Conservation (phyloP, 768 basidiomycete genomes). For the Trichaptum fuscoviolaceum region DNA sequence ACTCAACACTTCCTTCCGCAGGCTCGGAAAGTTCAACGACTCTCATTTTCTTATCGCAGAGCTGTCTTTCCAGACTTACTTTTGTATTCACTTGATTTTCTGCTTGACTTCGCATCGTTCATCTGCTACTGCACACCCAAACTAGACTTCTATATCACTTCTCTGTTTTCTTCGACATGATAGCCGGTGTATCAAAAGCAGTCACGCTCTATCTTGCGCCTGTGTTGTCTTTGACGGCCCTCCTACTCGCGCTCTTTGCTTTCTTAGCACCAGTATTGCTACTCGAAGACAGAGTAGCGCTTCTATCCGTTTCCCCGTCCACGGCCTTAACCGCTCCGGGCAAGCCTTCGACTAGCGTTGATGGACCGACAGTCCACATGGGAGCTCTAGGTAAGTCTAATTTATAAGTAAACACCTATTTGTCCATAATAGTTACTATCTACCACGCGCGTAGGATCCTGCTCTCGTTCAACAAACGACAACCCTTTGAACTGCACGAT, state of each 20-base stretch:
- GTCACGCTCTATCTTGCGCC: slow-evolving; percentile 65
- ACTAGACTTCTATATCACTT: slow-evolving; percentile 23
- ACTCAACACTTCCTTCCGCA: neutral
- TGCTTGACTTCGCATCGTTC: neutral
- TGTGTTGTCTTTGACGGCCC: slow-evolving; percentile 56
- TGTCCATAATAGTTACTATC: slow-evolving; percentile 7
- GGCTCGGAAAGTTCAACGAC: neutral
- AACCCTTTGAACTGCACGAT: slow-evolving; percentile 51
- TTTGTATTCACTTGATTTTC: neutral
- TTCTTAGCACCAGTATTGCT: slow-evolving; percentile 62
- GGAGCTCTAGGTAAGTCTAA: slow-evolving; percentile 55
- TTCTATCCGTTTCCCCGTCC: slow-evolving; percentile 61
- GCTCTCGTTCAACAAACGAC: slow-evolving; percentile 44
- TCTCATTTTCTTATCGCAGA: neutral
- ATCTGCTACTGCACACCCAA: slow-evolving; percentile 15
- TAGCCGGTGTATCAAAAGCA: slow-evolving; percentile 64
- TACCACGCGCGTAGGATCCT: slow-evolving; percentile 49
- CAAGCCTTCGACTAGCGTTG: slow-evolving; percentile 31
- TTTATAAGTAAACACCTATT: slow-evolving; percentile 4
- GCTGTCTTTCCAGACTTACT: neutral
- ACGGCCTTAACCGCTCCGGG: slow-evolving; percentile 31
- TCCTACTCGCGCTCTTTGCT: slow-evolving; percentile 60
- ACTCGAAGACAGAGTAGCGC: slow-evolving; percentile 55
- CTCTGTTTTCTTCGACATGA: slow-evolving; percentile 42
- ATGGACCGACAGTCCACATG: slow-evolving; percentile 65